phyloP scores from a whole-genome alignment of 441 rosid genomes.

The Adansonia grandidieri region DNA sequence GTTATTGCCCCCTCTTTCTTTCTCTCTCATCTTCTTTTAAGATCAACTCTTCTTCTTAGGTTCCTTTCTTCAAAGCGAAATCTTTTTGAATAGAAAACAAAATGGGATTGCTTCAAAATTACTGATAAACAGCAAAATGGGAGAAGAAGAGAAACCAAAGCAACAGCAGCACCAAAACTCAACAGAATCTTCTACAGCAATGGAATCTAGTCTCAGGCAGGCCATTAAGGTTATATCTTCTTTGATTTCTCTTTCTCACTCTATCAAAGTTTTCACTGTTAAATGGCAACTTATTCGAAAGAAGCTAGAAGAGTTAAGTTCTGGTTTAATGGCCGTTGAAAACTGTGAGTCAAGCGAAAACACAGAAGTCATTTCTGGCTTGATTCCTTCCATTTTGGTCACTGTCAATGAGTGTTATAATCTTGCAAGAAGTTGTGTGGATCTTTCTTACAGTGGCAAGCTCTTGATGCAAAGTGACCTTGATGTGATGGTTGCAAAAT shows the following conservation, averaged over 20 bases:
- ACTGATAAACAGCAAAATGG: slow-evolving; percentile 43
- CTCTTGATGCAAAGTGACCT: slow-evolving; percentile 98
- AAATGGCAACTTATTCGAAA: slow-evolving; percentile 81
- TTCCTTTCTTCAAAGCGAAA: slow-evolving; percentile 26
- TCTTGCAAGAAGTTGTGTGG: slow-evolving; percentile 73
- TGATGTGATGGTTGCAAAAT: slow-evolving; percentile 62
- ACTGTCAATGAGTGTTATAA: slow-evolving; percentile 56
- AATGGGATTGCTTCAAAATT: slow-evolving; percentile 48
- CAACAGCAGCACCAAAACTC: slow-evolving; percentile 20
- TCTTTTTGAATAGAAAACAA: background rate
- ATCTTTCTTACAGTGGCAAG: slow-evolving; percentile 86
- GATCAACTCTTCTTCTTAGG: slow-evolving; percentile 3
- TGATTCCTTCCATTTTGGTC: slow-evolving; percentile 49
- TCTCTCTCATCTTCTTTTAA: slow-evolving; percentile 21
- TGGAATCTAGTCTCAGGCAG: slow-evolving; percentile 39
- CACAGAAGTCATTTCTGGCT: slow-evolving; percentile 46
- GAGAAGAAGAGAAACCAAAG: slow-evolving; percentile 40
- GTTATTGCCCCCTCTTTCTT: background rate
- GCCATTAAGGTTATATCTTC: slow-evolving; percentile 66
- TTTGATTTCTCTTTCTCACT: slow-evolving; percentile 71
- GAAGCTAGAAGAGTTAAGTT: slow-evolving; percentile 71
- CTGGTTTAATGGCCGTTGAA: slow-evolving; percentile 57
- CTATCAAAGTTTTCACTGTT: slow-evolving; percentile 66
- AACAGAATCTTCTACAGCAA: slow-evolving; percentile 31
- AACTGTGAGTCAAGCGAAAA: slow-evolving; percentile 57